Evolutionary conservation across 495 filamentous ascomycete genomes (phyloP).

Genomic region (Schizothecium vesticola): DNA sequence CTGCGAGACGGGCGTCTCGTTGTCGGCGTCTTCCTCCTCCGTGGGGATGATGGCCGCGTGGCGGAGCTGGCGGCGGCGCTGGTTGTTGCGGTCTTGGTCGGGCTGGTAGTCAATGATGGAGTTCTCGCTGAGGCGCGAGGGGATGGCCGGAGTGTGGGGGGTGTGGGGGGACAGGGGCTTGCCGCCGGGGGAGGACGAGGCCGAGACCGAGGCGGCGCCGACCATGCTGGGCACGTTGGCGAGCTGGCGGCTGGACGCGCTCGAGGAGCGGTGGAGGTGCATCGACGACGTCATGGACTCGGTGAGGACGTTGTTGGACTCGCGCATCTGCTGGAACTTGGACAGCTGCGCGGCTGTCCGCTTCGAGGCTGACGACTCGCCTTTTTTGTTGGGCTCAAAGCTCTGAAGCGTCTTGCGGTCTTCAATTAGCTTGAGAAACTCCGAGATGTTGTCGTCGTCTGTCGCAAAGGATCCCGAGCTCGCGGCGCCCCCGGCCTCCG

Average conservation of each 20-base stretch:
- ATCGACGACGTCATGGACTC: slow-evolving; percentile 85
- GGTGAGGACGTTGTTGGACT: slow-evolving; percentile 76
- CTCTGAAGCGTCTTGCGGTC: slow-evolving; percentile 71
- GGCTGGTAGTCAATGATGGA: slow-evolving; percentile 71
- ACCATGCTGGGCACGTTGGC: slow-evolving; percentile 81
- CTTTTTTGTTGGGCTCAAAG: slow-evolving; percentile 52
- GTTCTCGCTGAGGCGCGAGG: slow-evolving; percentile 84
- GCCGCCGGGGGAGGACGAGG: slow-evolving; percentile 72
- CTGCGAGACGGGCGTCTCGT: slow-evolving; percentile 32
- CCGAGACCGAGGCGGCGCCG: slow-evolving; percentile 72
- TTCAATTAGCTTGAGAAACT: slow-evolving; percentile 84
- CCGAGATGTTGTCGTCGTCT: slow-evolving; percentile 87
- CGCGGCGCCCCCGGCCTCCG: slow-evolving; percentile 61
- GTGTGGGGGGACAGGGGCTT: slow-evolving; percentile 93
- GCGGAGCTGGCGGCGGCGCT: slow-evolving; percentile 16
- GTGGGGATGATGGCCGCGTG: slow-evolving; percentile 21
- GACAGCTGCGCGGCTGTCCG: slow-evolving; percentile 64
- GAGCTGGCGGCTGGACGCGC: slow-evolving; percentile 77
- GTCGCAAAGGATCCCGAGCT: slow-evolving; percentile 77
- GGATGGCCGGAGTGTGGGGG: slow-evolving; percentile 87
- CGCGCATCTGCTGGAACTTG: slow-evolving; percentile 77
- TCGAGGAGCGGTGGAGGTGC: slow-evolving; percentile 74
- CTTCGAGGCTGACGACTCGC: slow-evolving; percentile 54
- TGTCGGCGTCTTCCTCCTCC: slow-evolving; percentile 32
- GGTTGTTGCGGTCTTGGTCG: background rate